A percentile compares a stretch with the other conserved stretches of the same genome.
phyloP scores from a whole-genome alignment of 495 filamentous ascomycete genomes.

The Penicillium bovifimosum region DNA sequence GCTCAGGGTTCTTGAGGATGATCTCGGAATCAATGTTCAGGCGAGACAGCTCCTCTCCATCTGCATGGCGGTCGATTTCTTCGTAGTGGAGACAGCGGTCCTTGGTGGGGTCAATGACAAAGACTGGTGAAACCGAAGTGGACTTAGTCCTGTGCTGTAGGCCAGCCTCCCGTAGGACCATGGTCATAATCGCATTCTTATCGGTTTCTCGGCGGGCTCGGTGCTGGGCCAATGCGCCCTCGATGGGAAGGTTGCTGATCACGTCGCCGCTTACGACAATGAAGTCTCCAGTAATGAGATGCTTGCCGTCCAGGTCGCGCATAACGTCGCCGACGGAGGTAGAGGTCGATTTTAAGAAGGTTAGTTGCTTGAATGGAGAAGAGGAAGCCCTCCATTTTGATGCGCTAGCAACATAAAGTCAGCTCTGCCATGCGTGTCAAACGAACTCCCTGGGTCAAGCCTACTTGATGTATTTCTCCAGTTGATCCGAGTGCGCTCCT shows the following conservation, averaged over 20 bases:
- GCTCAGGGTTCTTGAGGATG: constrained; percentile 54
- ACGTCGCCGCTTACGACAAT: constrained; percentile 89
- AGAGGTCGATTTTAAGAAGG: constrained; percentile 80
- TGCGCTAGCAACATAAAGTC: constrained; percentile 30
- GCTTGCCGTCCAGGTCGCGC: constrained; percentile 83
- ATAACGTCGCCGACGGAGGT: constrained; percentile 92
- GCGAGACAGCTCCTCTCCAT: constrained; percentile 45
- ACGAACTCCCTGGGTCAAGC: background rate
- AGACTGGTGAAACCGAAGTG: constrained; percentile 69
- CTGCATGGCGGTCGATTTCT: constrained; percentile 49
- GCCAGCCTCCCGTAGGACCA: constrained; percentile 81
- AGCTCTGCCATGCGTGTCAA: background rate
- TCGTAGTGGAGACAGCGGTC: constrained; percentile 91
- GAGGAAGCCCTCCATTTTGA: constrained; percentile 65
- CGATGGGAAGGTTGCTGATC: constrained; percentile 84
- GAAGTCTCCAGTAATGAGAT: constrained; percentile 85
- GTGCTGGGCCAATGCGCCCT: constrained; percentile 71
- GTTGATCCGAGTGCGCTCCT: constrained; percentile 79
- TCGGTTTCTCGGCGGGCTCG: constrained; percentile 73
- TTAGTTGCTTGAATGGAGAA: constrained; percentile 79
- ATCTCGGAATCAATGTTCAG: constrained; percentile 71
- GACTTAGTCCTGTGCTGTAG: constrained; percentile 67
- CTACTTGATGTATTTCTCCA: constrained; percentile 79
- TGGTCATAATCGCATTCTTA: constrained; percentile 98
- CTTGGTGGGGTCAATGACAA: constrained; percentile 74